Evolutionary conservation across 768 basidiomycete species (phyloP), one percentile per base, ranked within the genome.

Genomic region (Leccinum olivaceopallidum): DNA sequence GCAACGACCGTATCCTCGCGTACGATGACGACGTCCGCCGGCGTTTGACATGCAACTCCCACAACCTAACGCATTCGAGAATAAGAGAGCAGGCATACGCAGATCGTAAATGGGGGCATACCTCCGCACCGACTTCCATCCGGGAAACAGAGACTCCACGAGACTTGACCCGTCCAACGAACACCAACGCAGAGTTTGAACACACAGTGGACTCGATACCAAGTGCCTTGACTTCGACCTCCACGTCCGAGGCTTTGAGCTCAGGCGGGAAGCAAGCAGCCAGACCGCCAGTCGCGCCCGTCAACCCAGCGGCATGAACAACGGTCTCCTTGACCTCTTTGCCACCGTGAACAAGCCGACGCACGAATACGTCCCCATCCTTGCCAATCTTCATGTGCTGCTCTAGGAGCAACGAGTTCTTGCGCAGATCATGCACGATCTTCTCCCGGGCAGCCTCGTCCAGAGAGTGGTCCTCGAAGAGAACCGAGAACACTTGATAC

Each of bases 381-480:
- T 63, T 63, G 44, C 48, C 51, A n/a, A 75, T 63, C 67, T 68
- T 69, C 61, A 73, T 66, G 28, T 73, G 70, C 32, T 73, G 67
- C 28, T 73, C 70, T 18, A 73, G 63, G 13, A 71, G 63, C 8
- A 72, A 58, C 0, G 63, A 48, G 39, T 73, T 73, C 37, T 65
- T 64, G 28, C 71, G 72, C 10, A 73, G 61, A 24, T 63, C 65
- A 36, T 71, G 63, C 18, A 73, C 65, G 14, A 60, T 55, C 55
- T 62, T 66, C 67, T 67, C 72, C 50, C 68, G 69, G 4, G 62
- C 65, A 5, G 20, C 61, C 18, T 64, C 53, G 16, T 67, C 63
- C 47, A 73, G 44, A 18, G 68, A 63, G 53, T 73, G 69, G 47
- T 73, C 71, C 54, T 73, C 70, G 14, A 73, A 73, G 6, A 73